Evolutionary conservation across 352 stramenopile species (phyloP), one percentile per base, ranked within the genome.

Genomic region (Phytophthora constricta): DNA sequence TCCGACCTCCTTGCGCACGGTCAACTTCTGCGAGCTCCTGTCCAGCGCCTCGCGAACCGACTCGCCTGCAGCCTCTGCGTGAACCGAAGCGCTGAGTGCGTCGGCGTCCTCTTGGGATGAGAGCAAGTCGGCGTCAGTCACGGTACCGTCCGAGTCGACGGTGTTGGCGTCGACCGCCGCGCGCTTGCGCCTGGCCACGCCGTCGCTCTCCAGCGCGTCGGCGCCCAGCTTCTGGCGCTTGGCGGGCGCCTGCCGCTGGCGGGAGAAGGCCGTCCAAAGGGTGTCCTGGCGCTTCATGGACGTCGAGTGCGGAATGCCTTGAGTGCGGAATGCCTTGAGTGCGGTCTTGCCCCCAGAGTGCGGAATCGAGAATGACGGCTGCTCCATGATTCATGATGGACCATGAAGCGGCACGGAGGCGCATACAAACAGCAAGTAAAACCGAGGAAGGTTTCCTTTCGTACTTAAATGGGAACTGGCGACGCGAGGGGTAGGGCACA

Each of bases 41-140:
- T 17, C 22, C 19, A 9, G 4, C 16, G 4, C 22, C 14, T 55
- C 51, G 1, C 28, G 42, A 16, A 9, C 43, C 48, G 37, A 19
- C 34, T 58, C 28, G 9, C 39, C 33, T n/a, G n/a, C n/a, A n/a
- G n/a, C n/a, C 27, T 66, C 17, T n/a, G 31, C 41, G 48, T 46
- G 33, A 23, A 45, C 14, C 39, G 25, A 57, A 33, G 26, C 31
- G 34, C 26, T 45, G 31, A 27, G 46, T 33, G 17, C 33, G 17
- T 66, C 54, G 23, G 45, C 57, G 43, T 88, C 81, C 61, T 89
- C 74, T 34, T 87, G 79, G 10, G 82, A 89, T n/a, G 77, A 89
- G 11, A 83, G 55, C 50, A 87, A 64, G 33, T 89, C 80, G 26
- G 55, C 65, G 68, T 91, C 80, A 22, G 82, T 89, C 59, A 83